A percentile compares a stretch with the other conserved stretches of the same genome.
phyloP scores from a whole-genome alignment of 1,284 basidiomycete species.

The Chalciporus sp. region DNA sequence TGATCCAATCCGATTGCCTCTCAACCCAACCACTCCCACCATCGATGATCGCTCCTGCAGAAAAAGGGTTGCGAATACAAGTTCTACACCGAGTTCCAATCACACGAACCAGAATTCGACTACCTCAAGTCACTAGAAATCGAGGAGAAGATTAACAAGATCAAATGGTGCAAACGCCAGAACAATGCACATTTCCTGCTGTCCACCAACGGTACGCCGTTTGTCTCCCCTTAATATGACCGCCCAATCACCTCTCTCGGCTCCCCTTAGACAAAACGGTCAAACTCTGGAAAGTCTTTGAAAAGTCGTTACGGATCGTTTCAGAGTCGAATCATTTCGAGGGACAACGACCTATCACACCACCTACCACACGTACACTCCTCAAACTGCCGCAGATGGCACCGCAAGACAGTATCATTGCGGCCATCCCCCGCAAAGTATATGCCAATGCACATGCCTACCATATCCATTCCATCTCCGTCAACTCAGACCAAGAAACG shows the following conservation, averaged over 20 bases:
- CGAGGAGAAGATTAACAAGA: slow-evolving; percentile 99
- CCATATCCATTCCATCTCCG: slow-evolving; percentile 99
- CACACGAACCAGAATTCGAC: slow-evolving; percentile 99
- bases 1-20: slow-evolving; percentile 35
- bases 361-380: slow-evolving; percentile 56
- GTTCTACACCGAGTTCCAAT: slow-evolving; percentile 99
- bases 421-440: slow-evolving; percentile 97
- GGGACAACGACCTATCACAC: slow-evolving; percentile 66
- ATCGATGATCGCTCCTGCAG: slow-evolving; percentile 41
- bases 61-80: slow-evolving; percentile 99
- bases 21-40: background rate
- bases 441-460: slow-evolving; percentile 99
- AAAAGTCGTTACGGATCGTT: slow-evolving; percentile 95
- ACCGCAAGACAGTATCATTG: slow-evolving; percentile 97
- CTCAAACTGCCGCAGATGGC: slow-evolving; percentile 88
- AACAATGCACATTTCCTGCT: slow-evolving; percentile 97
- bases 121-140: slow-evolving; percentile 99
- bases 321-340: slow-evolving; percentile 95
- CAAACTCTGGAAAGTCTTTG: slow-evolving; percentile 99
- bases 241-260: slow-evolving; percentile 2
- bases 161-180: slow-evolving; percentile 99
- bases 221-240: slow-evolving; percentile 1
- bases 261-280: slow-evolving; percentile 92
- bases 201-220: slow-evolving; percentile 86
- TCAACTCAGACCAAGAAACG: slow-evolving; percentile 99